phyloP scores from a whole-genome alignment of 176 grass and related monocot genomes.

The Cenchrus fungigraminus region DNA sequence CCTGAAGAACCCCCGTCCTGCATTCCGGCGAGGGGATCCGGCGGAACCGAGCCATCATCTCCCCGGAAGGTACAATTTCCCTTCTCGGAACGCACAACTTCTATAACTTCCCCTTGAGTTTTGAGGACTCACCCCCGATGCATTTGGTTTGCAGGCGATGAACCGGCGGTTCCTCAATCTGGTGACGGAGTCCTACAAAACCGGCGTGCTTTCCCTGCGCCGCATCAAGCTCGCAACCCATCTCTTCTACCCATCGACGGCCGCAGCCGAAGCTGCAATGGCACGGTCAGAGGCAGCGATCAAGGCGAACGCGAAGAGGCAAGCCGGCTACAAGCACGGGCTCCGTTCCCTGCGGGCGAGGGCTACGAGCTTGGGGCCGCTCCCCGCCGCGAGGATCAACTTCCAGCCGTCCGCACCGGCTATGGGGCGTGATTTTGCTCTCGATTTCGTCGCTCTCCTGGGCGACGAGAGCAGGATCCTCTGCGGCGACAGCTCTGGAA shows the following conservation, averaged over 20 bases:
- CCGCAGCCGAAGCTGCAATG: slow-evolving; percentile 2
- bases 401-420: background rate
- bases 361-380: background rate
- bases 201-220: background rate
- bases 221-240: background rate
- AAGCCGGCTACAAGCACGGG: background rate
- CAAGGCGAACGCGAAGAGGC: background rate
- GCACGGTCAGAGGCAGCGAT: background rate
- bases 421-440: background rate
- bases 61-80: too few relatives aligned
- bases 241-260: slow-evolving; percentile 4
- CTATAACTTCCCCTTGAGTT: too few relatives aligned
- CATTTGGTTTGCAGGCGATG: background rate
- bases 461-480: slow-evolving; percentile 6
- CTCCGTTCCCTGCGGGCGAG: background rate
- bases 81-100: too few relatives aligned
- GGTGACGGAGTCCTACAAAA: background rate
- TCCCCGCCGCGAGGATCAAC: background rate
- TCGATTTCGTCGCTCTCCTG: background rate
- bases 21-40: too few relatives aligned
- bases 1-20: too few relatives aligned
- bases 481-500: background rate
- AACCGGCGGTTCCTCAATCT: background rate
- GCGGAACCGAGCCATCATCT: too few relatives aligned
- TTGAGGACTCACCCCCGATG: too few relatives aligned